Base-by-base conservation (phyloP, 192 early-diverging fungal genomes). In the Fimicolochytrium jonesii region DNA sequence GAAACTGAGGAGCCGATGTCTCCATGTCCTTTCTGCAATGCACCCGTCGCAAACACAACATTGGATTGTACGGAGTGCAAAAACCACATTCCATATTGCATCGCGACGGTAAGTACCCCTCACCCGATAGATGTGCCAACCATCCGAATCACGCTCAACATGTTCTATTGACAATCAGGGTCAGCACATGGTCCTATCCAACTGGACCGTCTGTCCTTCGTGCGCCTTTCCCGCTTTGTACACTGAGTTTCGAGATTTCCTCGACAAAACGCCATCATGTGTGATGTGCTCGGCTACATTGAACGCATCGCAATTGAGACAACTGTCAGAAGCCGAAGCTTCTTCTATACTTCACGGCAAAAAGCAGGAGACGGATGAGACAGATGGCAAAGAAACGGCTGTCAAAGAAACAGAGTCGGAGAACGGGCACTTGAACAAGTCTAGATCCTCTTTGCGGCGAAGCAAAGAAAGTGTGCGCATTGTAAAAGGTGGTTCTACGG, bases 71-170 rank as follows among this genome's bases (percentile, higher is more conserved):
- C 58, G 33, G 75, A 77, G 44, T 83, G 81, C 75, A 82, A 83
- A 65, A 82, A 79, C 53, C 74, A 76, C 37, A 13, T 80, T n/a
- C 81, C 79, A 15, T 83, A 83, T 51, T 83, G 81, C 61, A 80
- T 83, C 51, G 81, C 75, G n/a, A 72, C 81, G 30, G 81, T 83
- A 70, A 23, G 67, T 18, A 39, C n/a, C n/a, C n/a, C n/a, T n/a
- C n/a, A n/a, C n/a, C 33, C 37, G 13, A 26, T 23, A n/a, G 5
- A 5, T n/a, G 18, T 6, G 25, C 30, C 49, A 13, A 44, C 4
- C 62, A 31, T 22, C 10, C 20, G 50, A 15, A 0, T 22, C 6
- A 7, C n/a, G 28, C 23, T 47, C 34, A 34, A 1, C 33, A 13
- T 62, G 9, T 33, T 7, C 29, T 45, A 10, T 31, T 29, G n/a